Base-by-base conservation (phyloP, 306 rosid genomes). In the Medicago lupulina region DNA sequence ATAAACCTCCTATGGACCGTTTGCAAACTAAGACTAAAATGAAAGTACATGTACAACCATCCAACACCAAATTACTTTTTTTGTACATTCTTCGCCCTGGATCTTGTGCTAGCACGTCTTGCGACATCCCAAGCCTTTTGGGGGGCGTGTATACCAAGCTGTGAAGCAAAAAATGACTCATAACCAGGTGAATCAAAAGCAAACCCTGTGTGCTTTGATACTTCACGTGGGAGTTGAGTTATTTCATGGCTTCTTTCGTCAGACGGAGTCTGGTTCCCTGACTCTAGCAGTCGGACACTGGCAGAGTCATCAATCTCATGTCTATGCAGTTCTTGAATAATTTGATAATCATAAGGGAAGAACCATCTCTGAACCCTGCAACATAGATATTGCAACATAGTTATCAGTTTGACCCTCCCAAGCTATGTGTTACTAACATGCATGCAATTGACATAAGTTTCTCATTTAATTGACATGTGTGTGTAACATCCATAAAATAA, bases 51-150 rank as follows among this genome's bases (percentile, higher is more conserved):
- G 84, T 86, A 89, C 96, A 91, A 71, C 34, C 76, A 61, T 71
- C 74, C 57, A 76, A 68, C 73, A 28, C 73, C 78, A 68, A 63
- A 75, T 83, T 83, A 93, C 72, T 83, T 86, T 80, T 81, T 81
- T 28, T 46, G 79, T 47, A 49, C 83, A 38, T 1, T 59, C 89
- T 88, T 92, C 1, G 84, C 79, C 14, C 67, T 71, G 6, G 90
- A 64, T 83, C 55, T 90, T 85, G 84, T 77, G 86, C 98, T 92
- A 82, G 98, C 97, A 76, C 97, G 82, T 72, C 88, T 87, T 43
- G 97, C 98, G 74, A 94, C 98, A 74, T 94, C 98, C 98, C 98
- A 94, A n/a, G 97, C 89, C 60, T 87, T 94, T 61, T 88, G 98
- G 12, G 98, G 95, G 28, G 89, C 88, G 75, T 80, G 77, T n/a